Conservation (phyloP, 2,329 filamentous ascomycete genomes). For the Madurella fahalii region DNA sequence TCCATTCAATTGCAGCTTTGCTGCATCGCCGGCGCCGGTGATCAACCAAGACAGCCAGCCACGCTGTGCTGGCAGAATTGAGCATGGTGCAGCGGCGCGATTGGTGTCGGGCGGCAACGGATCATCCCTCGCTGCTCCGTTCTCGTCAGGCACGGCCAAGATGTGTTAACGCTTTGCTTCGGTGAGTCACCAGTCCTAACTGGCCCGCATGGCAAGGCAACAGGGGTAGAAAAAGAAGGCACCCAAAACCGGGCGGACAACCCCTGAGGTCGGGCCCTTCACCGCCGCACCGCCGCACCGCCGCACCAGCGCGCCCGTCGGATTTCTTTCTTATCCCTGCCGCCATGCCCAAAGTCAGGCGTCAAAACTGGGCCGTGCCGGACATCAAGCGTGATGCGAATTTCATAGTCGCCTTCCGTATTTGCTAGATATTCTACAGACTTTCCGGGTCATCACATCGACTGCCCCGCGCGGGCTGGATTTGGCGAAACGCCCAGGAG, state of each 20-base stretch:
- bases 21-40: no score
- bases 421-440: neutral
- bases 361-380: no score
- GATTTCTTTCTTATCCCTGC: neutral
- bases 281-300: neutral
- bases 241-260: conserved; percentile 2
- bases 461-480: no score
- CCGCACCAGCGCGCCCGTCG: no score
- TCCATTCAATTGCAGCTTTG: no score
- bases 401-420: neutral
- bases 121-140: neutral
- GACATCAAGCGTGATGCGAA: neutral
- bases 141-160: neutral
- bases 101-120: neutral
- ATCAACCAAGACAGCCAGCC: no score
- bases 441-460: no score
- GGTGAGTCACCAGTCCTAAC: conserved; percentile 6
- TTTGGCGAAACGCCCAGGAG: no score
- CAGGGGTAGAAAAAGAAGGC: conserved; percentile 6
- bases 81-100: no score
- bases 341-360: neutral
- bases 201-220: neutral
- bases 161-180: neutral
- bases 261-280: neutral
- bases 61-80: no score